Percentiles rank a stretch among this genome's conserved stretches.
These are phyloP conservation scores for Schwanniomyces pseudopolymorphus DNA, from an alignment of 805 yeast genomes.

Conservation along the genomic window DNA sequence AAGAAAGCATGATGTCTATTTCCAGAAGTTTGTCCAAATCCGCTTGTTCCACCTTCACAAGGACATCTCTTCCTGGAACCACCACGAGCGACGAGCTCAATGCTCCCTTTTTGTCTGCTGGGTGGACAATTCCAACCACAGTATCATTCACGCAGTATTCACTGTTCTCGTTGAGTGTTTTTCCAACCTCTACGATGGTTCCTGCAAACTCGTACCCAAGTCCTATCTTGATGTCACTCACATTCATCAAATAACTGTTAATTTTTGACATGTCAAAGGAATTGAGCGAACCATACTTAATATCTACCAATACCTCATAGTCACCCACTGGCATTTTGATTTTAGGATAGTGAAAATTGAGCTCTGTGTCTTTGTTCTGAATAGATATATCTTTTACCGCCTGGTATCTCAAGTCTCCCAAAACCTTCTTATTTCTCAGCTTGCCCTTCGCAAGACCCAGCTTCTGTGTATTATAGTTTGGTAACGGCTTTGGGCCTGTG, in stretches of 20 bases:
- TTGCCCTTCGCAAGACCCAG: background rate
- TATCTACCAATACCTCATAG: conserved; percentile 55
- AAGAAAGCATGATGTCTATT: conserved; percentile 23
- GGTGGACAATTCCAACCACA: conserved; percentile 62
- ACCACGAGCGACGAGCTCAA: conserved; percentile 56
- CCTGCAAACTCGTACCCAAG: conserved; percentile 75
- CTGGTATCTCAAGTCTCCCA: conserved; percentile 50
- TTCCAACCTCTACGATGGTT: conserved; percentile 54
- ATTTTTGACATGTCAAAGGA: conserved; percentile 65
- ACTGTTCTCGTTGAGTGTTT: conserved; percentile 23
- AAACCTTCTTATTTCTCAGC: conserved; percentile 7
- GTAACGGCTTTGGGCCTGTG: conserved; percentile 28
- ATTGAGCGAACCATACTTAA: conserved; percentile 58
- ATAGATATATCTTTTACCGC: conserved; percentile 51
- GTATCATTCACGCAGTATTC: conserved; percentile 50
- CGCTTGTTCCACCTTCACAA: conserved; percentile 27
- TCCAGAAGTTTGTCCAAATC: conserved; percentile 17
- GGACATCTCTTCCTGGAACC: conserved; percentile 48
- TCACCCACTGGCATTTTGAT: conserved; percentile 49
- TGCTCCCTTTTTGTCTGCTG: conserved; percentile 53
- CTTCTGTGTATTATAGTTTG: background rate
- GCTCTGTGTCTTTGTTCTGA: conserved; percentile 41
- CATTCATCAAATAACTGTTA: conserved; percentile 51
- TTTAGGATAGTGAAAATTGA: conserved; percentile 54
- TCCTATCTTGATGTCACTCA: conserved; percentile 57